Evolutionary conservation across 1,284 basidiomycete genomes (phyloP).

Genomic region (Boletus austroedulis): DNA sequence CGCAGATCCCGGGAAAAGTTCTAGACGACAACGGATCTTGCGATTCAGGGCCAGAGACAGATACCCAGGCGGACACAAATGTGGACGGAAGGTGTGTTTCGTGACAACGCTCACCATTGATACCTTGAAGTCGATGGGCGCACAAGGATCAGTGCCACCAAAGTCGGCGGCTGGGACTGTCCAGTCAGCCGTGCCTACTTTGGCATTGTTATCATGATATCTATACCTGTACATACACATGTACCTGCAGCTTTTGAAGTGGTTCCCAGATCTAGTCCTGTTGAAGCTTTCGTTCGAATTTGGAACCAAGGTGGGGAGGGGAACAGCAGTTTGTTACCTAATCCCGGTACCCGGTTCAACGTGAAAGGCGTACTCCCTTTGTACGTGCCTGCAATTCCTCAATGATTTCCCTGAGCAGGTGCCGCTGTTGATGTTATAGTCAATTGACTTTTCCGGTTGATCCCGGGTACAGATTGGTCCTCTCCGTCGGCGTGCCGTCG

Average conservation of each 20-base stretch:
- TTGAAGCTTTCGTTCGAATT: constrained; percentile 28
- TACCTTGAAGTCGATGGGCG: too few relatives aligned
- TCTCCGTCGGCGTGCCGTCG: constrained; percentile 17
- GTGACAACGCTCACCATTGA: too few relatives aligned
- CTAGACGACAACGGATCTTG: background rate
- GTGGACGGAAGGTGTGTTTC: background rate
- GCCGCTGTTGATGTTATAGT: background rate
- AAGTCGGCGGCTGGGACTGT: too few relatives aligned
- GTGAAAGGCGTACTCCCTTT: constrained; percentile 36
- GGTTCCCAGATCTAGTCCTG: background rate
- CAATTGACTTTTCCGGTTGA: too few relatives aligned
- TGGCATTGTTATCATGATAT: too few relatives aligned
- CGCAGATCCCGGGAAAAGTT: background rate
- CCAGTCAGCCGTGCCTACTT: too few relatives aligned
- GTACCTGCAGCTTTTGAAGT: too few relatives aligned
- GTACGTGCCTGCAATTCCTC: constrained; percentile 50
- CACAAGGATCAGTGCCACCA: too few relatives aligned
- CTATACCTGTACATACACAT: too few relatives aligned
- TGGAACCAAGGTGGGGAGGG: constrained; percentile 26
- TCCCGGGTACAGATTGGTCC: constrained; percentile 17
- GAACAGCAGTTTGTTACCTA: constrained; percentile 21
- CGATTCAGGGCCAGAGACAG: background rate
- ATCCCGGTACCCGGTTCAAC: constrained; percentile 13
- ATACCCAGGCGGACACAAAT: background rate
- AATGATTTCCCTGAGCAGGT: constrained; percentile 44